Evolutionary conservation across 495 filamentous ascomycete species (phyloP).

Genomic region (Xylaria cubensis): DNA sequence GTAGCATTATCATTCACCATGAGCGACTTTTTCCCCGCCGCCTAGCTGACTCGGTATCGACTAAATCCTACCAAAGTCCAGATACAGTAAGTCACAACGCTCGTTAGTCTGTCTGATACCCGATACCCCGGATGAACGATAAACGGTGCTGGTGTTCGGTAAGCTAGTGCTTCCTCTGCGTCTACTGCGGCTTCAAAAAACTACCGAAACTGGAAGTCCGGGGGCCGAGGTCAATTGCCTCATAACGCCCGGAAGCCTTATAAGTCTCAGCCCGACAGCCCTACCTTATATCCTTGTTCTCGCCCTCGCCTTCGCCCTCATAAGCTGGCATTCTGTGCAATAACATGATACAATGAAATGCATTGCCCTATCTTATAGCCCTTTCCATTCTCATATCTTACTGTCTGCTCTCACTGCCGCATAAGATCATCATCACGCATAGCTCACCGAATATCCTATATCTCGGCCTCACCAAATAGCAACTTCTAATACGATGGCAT

Average conservation of each 20-base stretch:
- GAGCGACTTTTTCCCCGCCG: conserved; percentile 8
- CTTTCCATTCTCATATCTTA: neutral
- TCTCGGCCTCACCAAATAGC: conserved; percentile 19
- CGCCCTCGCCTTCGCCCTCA: neutral
- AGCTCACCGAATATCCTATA: neutral
- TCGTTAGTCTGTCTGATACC: neutral
- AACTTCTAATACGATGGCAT: conserved; percentile 32
- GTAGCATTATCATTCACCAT: neutral
- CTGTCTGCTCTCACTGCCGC: neutral
- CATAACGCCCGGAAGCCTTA: conserved; percentile 7
- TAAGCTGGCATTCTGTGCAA: conserved; percentile 5
- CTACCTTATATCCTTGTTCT: neutral
- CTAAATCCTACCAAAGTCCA: neutral
- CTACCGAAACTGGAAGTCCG: conserved; percentile 25
- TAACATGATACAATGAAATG: neutral
- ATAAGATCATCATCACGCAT: neutral
- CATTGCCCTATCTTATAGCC: neutral
- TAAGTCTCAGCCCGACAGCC: conserved; percentile 20
- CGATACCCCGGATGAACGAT: neutral
- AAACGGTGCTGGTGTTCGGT: neutral
- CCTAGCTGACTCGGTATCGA: conserved; percentile 1
- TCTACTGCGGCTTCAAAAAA: neutral
- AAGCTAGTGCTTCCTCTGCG: conserved; percentile 1
- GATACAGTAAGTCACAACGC: conserved; percentile 14
- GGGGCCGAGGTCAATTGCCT: conserved; percentile 21